phyloP scores from a whole-genome alignment of 2,329 filamentous ascomycete species.

The Leptographium procerum region DNA sequence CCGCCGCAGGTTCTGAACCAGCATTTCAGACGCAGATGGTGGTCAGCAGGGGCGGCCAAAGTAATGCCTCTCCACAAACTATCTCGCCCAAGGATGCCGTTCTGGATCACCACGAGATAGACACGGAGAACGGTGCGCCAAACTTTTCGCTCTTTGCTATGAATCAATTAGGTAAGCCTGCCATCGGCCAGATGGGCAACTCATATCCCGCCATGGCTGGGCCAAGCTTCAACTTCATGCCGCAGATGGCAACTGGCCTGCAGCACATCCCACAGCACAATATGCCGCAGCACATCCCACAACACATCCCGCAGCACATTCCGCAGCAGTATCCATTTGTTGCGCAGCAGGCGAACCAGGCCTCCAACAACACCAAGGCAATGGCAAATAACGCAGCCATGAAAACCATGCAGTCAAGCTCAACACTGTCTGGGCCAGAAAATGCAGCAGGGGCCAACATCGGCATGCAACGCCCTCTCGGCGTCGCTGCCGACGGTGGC shows the following conservation, averaged over 20 bases:
- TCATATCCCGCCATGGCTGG: conserved; percentile 24
- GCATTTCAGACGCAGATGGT: conserved; percentile 29
- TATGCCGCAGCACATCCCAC: conserved; percentile 16
- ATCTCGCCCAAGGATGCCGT: conserved; percentile 92
- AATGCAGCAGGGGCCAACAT: conserved; percentile 14
- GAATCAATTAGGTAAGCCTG: too few species aligned
- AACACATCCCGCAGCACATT: conserved; percentile 15
- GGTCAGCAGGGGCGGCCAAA: conserved; percentile 22
- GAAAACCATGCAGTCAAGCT: conserved; percentile 30
- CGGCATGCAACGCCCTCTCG: conserved; percentile 38
- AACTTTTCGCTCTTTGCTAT: conserved; percentile 65
- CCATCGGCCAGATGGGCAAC: not conserved
- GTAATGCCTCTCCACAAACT: conserved; percentile 56
- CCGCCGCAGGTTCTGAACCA: conserved; percentile 37
- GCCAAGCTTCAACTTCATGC: conserved; percentile 19
- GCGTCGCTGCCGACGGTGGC: conserved; percentile 63
- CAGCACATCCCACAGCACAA: conserved; percentile 10
- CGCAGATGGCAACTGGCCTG: conserved; percentile 24
- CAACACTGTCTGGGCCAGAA: conserved; percentile 22
- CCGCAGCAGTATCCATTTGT: conserved; percentile 34
- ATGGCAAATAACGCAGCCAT: not conserved
- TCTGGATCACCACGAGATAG: conserved; percentile 63
- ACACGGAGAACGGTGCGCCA: conserved; percentile 32
- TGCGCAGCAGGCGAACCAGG: conserved; percentile 14
- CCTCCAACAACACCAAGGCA: not conserved